A percentile compares a stretch with the other conserved stretches of the same genome.
Conservation (phyloP, 352 stramenopile species). For the Pythium inflatum region DNA sequence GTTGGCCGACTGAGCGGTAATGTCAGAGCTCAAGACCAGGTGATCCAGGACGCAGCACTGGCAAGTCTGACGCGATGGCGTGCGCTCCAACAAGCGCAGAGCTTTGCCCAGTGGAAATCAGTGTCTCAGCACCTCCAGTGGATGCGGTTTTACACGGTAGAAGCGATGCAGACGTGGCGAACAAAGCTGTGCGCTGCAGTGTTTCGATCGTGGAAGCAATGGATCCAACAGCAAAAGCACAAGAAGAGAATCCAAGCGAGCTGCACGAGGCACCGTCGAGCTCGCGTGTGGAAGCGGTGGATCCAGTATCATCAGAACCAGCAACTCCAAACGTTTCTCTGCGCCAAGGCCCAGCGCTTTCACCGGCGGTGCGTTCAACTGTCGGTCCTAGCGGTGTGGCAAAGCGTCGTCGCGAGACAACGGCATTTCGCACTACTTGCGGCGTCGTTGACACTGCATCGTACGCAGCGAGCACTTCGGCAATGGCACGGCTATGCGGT, state of each 20-base stretch:
- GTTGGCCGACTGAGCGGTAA: not conserved
- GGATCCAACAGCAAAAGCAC: not conserved
- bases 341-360: not conserved
- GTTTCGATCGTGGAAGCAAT: conserved; percentile 15
- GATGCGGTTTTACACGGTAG: conserved; percentile 15
- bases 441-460: conserved; percentile 8
- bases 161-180: conserved; percentile 18
- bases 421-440: not conserved
- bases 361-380: not conserved
- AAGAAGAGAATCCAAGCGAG: conserved; percentile 1
- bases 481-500: conserved; percentile 18
- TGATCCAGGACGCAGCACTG: not conserved
- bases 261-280: not conserved
- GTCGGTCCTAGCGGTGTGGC: conserved; percentile 1
- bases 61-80: conserved; percentile 5
- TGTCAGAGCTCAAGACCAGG: not conserved
- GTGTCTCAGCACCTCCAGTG: not conserved
- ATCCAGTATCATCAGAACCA: not conserved
- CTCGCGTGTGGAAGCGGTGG: conserved; percentile 14
- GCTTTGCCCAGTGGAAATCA: conserved; percentile 5
- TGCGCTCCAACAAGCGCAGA: not conserved
- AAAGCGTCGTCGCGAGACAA: not conserved
- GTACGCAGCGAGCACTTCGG: conserved; percentile 6
- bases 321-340: not conserved
- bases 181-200: not conserved